A percentile compares a stretch with the other conserved stretches of the same genome.
These are phyloP conservation scores for Lachancea cidri DNA, from an alignment of 805 yeast species.

Conservation along the genomic window DNA sequence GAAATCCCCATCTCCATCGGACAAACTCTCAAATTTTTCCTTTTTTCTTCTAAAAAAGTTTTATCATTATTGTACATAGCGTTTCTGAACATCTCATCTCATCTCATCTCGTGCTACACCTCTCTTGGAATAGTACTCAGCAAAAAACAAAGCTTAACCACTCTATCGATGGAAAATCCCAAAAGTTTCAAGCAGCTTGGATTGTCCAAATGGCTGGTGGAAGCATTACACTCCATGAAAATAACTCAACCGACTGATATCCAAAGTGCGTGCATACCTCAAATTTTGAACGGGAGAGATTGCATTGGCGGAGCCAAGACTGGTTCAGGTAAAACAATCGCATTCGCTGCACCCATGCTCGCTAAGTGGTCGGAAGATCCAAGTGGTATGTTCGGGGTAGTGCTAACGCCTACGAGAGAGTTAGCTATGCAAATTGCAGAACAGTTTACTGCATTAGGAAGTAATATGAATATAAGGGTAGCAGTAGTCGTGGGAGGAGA, in stretches of 20 bases:
- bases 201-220: conserved; percentile 79
- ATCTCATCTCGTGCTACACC: too few species aligned
- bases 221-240: conserved; percentile 74
- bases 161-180: conserved; percentile 11
- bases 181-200: conserved; percentile 56
- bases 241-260: conserved; percentile 81
- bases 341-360: conserved; percentile 96
- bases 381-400: conserved; percentile 81
- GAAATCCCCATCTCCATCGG: too few species aligned
- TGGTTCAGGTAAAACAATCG: conserved; percentile 96
- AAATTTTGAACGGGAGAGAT: conserved; percentile 69
- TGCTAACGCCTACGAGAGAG: conserved; percentile 90
- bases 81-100: conserved; percentile 9
- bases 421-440: conserved; percentile 95
- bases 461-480: conserved; percentile 80
- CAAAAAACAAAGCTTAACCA: too few species aligned
- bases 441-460: conserved; percentile 89
- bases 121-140: too few species aligned
- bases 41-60: not conserved
- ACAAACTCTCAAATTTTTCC: not conserved
- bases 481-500: conserved; percentile 91
- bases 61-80: not conserved
- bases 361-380: conserved; percentile 95
- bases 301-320: conserved; percentile 98
- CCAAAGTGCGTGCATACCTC: conserved; percentile 85